Evolutionary conservation across 306 rosid genomes (phyloP), one percentile per base, ranked within the genome.

Genomic region (Begonia masoniana): DNA sequence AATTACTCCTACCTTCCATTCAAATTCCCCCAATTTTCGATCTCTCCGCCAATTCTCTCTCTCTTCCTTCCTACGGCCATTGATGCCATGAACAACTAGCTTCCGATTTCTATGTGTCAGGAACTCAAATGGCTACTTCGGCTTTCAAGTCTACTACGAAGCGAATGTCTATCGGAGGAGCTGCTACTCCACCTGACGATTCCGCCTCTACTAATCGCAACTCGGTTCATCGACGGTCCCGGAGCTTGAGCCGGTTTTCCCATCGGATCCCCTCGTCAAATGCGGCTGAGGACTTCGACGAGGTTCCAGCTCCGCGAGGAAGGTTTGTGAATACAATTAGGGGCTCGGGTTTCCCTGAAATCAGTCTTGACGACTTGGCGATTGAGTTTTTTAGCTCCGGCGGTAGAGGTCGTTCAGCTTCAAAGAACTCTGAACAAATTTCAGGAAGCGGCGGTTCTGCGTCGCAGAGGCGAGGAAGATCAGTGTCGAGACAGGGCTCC

Each of bases 121-220:
- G 9, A 12, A 6, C 21, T 6, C 10, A 41, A 31, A 86, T 86
- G 96, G 99, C 99, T 53, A 79, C 93, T 10, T 78, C 99, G 12
- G 96, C 99, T 35, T 92, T 92, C 88, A 92, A 86, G 68, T 92
- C 99, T 2, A 92, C 88, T 50, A 73, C 99, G 51, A 92, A 74
- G 65, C 75, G 99, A 55, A 72, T 74, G 11, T 60, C 81, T 47
- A 75, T 79, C 23, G 99, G 92, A 36, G 70, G 72, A 15, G 53
- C 91, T 6, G 35, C 68, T 1, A 43, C 73, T 51, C 50, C 83
- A 10, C 41, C 61, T 3, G 76, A 81, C 0, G 92, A 75, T 67
- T 68, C 84, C 43, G 51, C 76, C 54, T 57, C 95, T 9, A 50
- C 70, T 24, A 68, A 66, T 21, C 80, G 80, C 52, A 68, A 42